A percentile compares a stretch with the other conserved stretches of the same genome.
Conservation (phyloP, 345 rosid genomes). For the Sisymbrium irio region DNA sequence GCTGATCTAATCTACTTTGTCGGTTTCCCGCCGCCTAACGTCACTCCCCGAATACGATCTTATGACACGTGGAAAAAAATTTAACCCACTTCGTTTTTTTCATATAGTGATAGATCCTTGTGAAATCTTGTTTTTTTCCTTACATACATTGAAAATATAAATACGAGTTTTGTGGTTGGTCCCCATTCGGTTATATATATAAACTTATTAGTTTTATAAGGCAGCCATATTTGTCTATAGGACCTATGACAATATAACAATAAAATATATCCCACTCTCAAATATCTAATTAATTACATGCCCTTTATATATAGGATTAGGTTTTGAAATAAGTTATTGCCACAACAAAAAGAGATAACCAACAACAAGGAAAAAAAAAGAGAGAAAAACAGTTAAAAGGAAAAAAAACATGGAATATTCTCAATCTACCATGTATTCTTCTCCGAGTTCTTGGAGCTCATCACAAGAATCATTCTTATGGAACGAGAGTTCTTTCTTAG, state of each 20-base stretch:
- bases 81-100: constrained; percentile 29
- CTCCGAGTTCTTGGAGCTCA: constrained; percentile 42
- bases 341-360: constrained; percentile 13
- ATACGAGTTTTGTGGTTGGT: constrained; percentile 16
- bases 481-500: constrained; percentile 37
- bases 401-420: constrained; percentile 28
- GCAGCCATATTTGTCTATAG: constrained; percentile 36
- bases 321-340: constrained; percentile 23
- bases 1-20: constrained; percentile 22
- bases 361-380: not conserved
- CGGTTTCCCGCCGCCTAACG: constrained; percentile 36
- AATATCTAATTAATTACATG: not conserved
- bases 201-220: constrained; percentile 15
- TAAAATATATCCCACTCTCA: constrained; percentile 30
- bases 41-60: constrained; percentile 13
- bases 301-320: constrained; percentile 31
- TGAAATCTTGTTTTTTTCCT: constrained; percentile 14
- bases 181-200: constrained; percentile 14
- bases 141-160: not conserved
- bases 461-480: constrained; percentile 42
- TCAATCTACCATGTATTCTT: constrained; percentile 30
- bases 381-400: too few relatives aligned
- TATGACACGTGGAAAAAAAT: constrained; percentile 24
- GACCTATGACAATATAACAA: constrained; percentile 17
- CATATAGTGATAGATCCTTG: constrained; percentile 17